These are phyloP conservation scores for Aureobasidium sp. DNA, from an alignment of 2,329 filamentous ascomycete species.

Conservation along the genomic window DNA sequence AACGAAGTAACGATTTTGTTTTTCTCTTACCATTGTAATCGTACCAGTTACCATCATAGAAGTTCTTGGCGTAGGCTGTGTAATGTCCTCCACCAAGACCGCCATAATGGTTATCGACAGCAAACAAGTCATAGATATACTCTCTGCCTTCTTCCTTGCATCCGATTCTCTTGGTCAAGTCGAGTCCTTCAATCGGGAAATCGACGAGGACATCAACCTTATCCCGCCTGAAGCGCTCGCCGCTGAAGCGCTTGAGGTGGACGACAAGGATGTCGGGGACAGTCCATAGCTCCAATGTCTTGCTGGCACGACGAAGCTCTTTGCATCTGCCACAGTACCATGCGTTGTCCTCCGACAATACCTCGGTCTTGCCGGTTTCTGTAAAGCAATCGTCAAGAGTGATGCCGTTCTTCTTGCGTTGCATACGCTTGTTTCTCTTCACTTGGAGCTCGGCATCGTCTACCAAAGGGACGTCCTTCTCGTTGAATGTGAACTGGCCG, in stretches of 20 bases:
- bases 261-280: constrained; percentile 90
- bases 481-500: constrained; percentile 54
- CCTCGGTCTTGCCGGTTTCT: constrained; percentile 90
- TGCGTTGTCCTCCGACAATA: constrained; percentile 88
- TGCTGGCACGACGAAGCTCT: constrained; percentile 82
- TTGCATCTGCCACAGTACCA: constrained; percentile 98
- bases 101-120: constrained; percentile 92
- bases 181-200: constrained; percentile 81
- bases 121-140: constrained; percentile 86
- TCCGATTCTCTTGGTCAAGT: constrained; percentile 73
- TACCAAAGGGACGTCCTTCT: constrained; percentile 49
- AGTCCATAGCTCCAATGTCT: constrained; percentile 97
- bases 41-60: constrained; percentile 84
- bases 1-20: neutral
- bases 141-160: constrained; percentile 73
- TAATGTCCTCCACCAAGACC: constrained; percentile 93
- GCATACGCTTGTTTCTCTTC: constrained; percentile 55
- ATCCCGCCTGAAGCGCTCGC: constrained; percentile 71
- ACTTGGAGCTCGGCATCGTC: constrained; percentile 54
- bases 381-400: constrained; percentile 84
- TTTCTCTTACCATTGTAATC: constrained; percentile 78
- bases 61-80: constrained; percentile 90
- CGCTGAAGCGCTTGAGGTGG: constrained; percentile 93
- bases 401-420: constrained; percentile 67
- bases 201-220: constrained; percentile 89